These are phyloP conservation scores for Penicillium capsulatum DNA, from an alignment of 2,329 filamentous ascomycete genomes.

Conservation along the genomic window DNA sequence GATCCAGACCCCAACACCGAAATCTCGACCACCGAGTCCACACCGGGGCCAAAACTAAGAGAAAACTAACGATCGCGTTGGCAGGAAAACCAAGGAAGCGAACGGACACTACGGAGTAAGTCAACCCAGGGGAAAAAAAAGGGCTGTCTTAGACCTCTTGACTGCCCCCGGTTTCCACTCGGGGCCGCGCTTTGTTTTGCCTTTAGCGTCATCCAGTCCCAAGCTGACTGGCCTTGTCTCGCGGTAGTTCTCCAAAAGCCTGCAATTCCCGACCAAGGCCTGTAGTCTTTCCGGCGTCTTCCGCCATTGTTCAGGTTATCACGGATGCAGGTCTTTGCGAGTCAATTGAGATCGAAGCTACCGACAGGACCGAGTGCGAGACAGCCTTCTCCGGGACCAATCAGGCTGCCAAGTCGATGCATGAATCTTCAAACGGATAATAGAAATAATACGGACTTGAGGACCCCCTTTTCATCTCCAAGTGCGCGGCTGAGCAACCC, in stretches of 20 bases:
- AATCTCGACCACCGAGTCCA: too few relatives aligned
- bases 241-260: too few relatives aligned
- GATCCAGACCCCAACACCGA: too few relatives aligned
- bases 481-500: too few relatives aligned
- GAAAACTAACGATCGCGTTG: background rate
- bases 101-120: slow-evolving; percentile 7
- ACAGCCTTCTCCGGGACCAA: background rate
- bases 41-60: too few relatives aligned
- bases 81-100: slow-evolving; percentile 20
- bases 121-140: too few relatives aligned
- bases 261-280: background rate
- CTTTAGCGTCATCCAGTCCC: slow-evolving; percentile 8
- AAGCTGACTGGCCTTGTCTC: slow-evolving; percentile 8
- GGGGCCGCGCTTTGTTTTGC: slow-evolving; percentile 7
- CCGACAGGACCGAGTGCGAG: background rate
- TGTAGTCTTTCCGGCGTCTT: background rate
- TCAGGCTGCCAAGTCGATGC: too few relatives aligned
- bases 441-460: too few relatives aligned
- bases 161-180: slow-evolving; percentile 1
- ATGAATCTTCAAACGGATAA: too few relatives aligned
- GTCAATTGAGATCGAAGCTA: too few relatives aligned
- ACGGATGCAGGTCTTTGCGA: background rate
- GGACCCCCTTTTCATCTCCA: too few relatives aligned
- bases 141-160: slow-evolving; percentile 16
- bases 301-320: background rate